Conservation (phyloP, 1,284 basidiomycete genomes). For the Volvariella surrecta region DNA sequence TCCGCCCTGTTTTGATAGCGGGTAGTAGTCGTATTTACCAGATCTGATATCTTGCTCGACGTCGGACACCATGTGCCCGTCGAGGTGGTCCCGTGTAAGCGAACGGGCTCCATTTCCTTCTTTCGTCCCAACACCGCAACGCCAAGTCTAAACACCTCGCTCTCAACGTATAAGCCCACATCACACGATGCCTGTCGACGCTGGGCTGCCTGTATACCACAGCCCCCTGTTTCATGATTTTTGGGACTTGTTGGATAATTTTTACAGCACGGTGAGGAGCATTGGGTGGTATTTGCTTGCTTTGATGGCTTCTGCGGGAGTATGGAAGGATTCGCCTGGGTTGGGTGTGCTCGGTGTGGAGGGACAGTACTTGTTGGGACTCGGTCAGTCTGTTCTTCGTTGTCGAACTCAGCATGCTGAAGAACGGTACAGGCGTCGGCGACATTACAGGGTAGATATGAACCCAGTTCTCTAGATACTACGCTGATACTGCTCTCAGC, state of each 20-base stretch:
- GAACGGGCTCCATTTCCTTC: no score
- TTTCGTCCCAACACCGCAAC: no score
- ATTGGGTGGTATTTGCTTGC: conserved; percentile 31
- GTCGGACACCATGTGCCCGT: no score
- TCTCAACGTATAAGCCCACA: no score
- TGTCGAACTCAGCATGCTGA: conserved; percentile 2
- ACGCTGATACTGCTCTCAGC: conserved; percentile 22
- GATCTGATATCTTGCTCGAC: no score
- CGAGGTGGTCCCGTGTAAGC: no score
- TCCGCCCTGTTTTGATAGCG: no score
- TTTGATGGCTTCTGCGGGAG: conserved; percentile 24
- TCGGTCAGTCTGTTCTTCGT: conserved; percentile 32
- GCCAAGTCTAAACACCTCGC: no score
- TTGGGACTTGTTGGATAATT: conserved; percentile 23
- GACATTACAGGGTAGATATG: conserved; percentile 65
- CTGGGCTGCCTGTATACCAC: conserved; percentile 21
- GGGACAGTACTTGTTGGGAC: conserved; percentile 46
- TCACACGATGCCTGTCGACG: no score
- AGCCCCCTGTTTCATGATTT: conserved; percentile 24
- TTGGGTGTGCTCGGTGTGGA: no score
- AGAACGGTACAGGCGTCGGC: conserved; percentile 43
- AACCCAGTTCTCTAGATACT: conserved; percentile 8
- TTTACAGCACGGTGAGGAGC: conserved; percentile 26
- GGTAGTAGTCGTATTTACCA: no score
- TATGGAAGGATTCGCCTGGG: no score